Percentiles rank a stretch among this genome's conserved stretches.
phyloP scores from a whole-genome alignment of 768 basidiomycete genomes.

The Boletus eberwhitei region DNA sequence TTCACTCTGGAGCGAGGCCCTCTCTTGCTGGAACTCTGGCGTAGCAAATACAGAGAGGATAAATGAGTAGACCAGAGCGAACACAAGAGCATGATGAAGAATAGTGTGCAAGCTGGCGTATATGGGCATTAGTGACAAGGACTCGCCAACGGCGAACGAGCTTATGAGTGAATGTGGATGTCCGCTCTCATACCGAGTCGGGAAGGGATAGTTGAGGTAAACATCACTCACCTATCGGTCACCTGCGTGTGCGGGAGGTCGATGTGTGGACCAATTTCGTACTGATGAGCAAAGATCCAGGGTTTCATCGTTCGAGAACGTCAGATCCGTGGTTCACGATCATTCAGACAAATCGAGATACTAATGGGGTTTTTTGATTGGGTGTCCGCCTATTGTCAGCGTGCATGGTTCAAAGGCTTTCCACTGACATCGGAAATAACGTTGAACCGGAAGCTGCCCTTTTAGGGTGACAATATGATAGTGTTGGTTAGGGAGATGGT shows the following conservation, averaged over 20 bases:
- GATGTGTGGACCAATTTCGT: background rate
- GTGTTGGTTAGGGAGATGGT: background rate
- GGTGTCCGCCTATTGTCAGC: background rate
- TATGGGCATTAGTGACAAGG: background rate
- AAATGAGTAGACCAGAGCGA: background rate
- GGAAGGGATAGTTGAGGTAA: background rate
- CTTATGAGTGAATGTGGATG: background rate
- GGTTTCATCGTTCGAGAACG: background rate
- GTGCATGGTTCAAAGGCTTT: background rate
- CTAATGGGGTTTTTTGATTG: background rate
- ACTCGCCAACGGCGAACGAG: background rate
- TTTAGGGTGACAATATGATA: background rate
- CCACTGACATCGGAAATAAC: background rate
- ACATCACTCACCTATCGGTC: background rate
- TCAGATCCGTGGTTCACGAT: background rate
- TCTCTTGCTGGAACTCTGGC: background rate
- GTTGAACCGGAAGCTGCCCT: background rate
- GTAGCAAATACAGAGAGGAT: background rate
- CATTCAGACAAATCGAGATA: background rate
- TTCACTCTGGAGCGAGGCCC: background rate
- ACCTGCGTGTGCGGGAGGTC: background rate
- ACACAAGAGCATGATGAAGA: background rate
- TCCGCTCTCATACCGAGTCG: background rate
- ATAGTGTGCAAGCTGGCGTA: slow-evolving; percentile 3
- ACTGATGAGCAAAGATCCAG: background rate